Evolutionary conservation across 106 monocot species (phyloP).

Genomic region (Phalaenopsis equestris): DNA sequence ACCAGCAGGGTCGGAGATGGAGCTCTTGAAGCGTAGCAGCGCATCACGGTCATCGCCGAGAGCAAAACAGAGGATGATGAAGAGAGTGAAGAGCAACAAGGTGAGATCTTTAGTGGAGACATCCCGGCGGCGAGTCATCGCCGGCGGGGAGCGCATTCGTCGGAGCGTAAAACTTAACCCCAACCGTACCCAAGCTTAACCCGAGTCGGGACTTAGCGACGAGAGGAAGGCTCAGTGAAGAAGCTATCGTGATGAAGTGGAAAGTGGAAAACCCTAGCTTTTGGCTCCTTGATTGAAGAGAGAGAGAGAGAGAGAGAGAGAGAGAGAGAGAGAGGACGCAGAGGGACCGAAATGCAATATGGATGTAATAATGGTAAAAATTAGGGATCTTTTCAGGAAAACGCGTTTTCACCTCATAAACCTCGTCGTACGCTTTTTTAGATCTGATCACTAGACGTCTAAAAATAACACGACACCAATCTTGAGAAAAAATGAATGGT

Average conservation of each 20-base stretch:
- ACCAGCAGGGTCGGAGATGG: conserved; percentile 40
- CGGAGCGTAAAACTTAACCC: background rate
- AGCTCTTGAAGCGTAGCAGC: conserved; percentile 43
- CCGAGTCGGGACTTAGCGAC: background rate
- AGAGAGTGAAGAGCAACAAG: background rate
- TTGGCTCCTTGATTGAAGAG: background rate
- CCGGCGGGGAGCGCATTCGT: conserved; percentile 12
- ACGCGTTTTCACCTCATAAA: background rate
- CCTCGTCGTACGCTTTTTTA: background rate
- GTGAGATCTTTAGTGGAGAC: background rate
- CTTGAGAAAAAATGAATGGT: background rate
- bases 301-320: background rate
- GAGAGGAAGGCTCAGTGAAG: background rate
- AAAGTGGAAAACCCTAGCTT: conserved; percentile 1
- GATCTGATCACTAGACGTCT: background rate
- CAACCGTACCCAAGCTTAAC: background rate
- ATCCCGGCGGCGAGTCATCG: conserved; percentile 20
- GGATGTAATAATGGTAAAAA: background rate
- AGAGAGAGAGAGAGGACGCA: background rate
- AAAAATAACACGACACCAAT: background rate
- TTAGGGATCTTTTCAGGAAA: background rate
- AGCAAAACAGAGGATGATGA: background rate
- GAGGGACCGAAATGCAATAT: background rate
- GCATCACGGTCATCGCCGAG: conserved; percentile 15
- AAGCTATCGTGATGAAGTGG: background rate